Base-by-base conservation (phyloP, 116 monocot genomes). In the Iris pallida region DNA sequence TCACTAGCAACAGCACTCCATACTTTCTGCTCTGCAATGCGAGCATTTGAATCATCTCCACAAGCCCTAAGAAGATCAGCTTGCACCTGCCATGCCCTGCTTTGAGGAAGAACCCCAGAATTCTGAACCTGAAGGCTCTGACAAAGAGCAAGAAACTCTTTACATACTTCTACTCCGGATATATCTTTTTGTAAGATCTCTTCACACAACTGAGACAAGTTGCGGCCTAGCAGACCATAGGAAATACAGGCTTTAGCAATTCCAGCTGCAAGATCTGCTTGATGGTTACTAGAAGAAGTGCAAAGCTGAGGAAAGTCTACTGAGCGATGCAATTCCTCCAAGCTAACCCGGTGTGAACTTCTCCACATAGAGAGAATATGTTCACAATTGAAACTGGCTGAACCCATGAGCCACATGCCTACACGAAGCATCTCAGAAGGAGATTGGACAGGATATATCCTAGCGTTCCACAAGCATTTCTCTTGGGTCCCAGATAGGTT, bases 371-470 rank as follows among this genome's bases (percentile, higher is more conserved):
- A 81, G 58, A 85, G 83, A 69, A 84, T 63, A 58, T 73, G n/a
- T 16, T 73, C 63, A 71, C 61, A 56, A 18, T 72, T 45, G 16
- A 44, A n/a, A 58, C 19, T 79, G 8, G 14, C 4, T 18, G 76
- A 82, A n/a, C 89, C 92, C 87, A 92, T 92, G 11, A 92, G 81
- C 96, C 96, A 96, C 85, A 87, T 89, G 16, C 82, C 80, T 78
- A 89, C 48, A 53, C 45, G 64, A 71, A 92, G 78, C 89, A 89
- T 96, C 68, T 86, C 79, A 48, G 65, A 71, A 58, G 75, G 71
- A 75, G 85, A 46, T 20, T 75, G 46, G 46, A 92, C 13, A 44
- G 96, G 87, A 68, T 79, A 96, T 69, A 96, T 64, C 66, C 76
- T 96, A 45, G 96, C 89, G 76, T 85, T 92, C 96, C 96, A 92